phyloP scores from a whole-genome alignment of 768 basidiomycete genomes.

The Boletus reticulatus region DNA sequence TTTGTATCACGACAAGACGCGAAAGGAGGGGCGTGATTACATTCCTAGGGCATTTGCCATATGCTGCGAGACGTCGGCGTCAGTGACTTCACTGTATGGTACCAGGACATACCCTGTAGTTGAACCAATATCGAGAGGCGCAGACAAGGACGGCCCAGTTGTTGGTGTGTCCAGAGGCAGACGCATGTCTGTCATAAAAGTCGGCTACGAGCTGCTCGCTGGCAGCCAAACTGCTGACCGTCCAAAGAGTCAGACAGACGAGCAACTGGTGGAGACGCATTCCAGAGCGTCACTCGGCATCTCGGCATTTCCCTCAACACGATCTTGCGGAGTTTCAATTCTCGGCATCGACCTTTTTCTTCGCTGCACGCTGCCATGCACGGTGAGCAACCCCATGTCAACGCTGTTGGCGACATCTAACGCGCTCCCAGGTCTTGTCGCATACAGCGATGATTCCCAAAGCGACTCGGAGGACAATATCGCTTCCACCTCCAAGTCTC shows the following conservation, averaged over 20 bases:
- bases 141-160: constrained; percentile 99
- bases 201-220: constrained; percentile 40
- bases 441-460: constrained; percentile 63
- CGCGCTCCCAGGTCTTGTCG: constrained; percentile 48
- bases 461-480: constrained; percentile 52
- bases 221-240: constrained; percentile 27
- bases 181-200: constrained; percentile 46
- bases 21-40: constrained; percentile 41
- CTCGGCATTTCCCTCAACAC: constrained; percentile 13
- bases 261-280: constrained; percentile 32
- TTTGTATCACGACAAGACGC: not conserved
- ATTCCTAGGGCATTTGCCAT: constrained; percentile 99
- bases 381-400: constrained; percentile 21
- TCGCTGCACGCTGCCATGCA: constrained; percentile 24
- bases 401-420: constrained; percentile 2
- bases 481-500: constrained; percentile 28
- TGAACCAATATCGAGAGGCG: constrained; percentile 96
- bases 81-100: not conserved
- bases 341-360: not conserved
- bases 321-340: constrained; percentile 25
- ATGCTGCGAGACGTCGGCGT: constrained; percentile 54
- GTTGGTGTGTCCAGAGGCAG: constrained; percentile 69
- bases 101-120: constrained; percentile 74
- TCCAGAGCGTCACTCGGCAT: constrained; percentile 22
- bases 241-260: constrained; percentile 36